Base-by-base conservation (phyloP, 1,284 basidiomycete species). In the Schizophyllum amplum region DNA sequence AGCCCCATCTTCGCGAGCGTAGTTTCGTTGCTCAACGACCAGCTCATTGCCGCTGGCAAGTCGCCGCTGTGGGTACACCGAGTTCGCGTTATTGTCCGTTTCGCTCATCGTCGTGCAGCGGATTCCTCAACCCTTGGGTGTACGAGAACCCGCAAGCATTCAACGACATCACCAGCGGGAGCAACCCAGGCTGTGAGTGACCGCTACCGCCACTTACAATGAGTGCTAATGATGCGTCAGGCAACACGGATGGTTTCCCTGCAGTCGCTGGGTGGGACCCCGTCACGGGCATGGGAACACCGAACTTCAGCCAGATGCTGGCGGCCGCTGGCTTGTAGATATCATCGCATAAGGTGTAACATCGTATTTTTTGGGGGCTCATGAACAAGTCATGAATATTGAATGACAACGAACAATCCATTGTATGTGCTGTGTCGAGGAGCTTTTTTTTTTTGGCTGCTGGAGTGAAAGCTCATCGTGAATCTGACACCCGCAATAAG, bases 21-120 rank as follows among this genome's bases (percentile, higher is more conserved):
- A 53, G 66, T 87, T 2, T 72, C 82, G 1, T 73, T 86, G 60
- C 69, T 87, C 57, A 87, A 87, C 63, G 84, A 87, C 61, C 79
- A 75, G 1, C 74, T 78, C n/a, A 63, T 81, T 20, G 68, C 66
- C 4, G 65, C 68, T 1, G 73, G 76, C 33, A 42, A 42, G 33
- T 42, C 33, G 33, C 33, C 33, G 2, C 33, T 42, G 33, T 42
- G 33, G 17, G 33, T 42, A 17, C n/a, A n/a, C 3, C 17, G 7
- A 2, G 33, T 42, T 42, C 2, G 4, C 3, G 33, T 4, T 3
- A 42, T 4, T 4, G 33, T 9, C 13, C 4, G 33, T 17, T 4
- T 42, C 17, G 33, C 33, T 42, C 3, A 42, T 9, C 2, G 0
- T 75, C 74, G 60, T 54, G 78, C 11, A 69, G 84, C 5, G 83